Conservation (phyloP, 805 yeast species). For the Saccharomycopsis sp. region DNA sequence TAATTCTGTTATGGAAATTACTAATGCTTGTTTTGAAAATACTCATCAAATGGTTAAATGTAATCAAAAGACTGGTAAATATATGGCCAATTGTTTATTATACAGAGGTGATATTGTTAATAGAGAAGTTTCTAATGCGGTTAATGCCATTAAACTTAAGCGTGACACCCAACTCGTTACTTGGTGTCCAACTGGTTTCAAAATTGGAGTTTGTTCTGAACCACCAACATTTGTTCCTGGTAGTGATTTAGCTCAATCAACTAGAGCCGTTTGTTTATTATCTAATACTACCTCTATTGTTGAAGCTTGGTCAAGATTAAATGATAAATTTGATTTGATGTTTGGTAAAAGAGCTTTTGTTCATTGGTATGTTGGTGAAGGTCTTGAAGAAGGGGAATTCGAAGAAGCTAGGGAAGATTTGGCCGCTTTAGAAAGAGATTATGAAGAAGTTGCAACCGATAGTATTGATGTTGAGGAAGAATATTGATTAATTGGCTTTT, state of each 20-base stretch:
- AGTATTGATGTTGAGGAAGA: constrained; percentile 25
- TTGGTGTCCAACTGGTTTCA: constrained; percentile 99
- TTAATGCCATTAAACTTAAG: constrained; percentile 85
- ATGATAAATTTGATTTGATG: constrained; percentile 94
- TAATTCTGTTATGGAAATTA: constrained; percentile 88
- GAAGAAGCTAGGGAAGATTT: constrained; percentile 97
- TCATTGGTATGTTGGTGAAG: constrained; percentile 99
- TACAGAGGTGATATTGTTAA: constrained; percentile 98
- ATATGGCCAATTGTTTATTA: constrained; percentile 96
- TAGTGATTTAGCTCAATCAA: constrained; percentile 83
- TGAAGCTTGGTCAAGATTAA: constrained; percentile 97
- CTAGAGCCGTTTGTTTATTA: constrained; percentile 96
- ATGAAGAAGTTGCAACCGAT: constrained; percentile 91
- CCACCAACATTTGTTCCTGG: constrained; percentile 88
- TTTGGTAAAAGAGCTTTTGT: constrained; percentile 98
- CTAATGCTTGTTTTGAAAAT: constrained; percentile 97
- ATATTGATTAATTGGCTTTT: not conserved
- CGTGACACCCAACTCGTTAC: constrained; percentile 95
- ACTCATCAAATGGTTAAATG: constrained; percentile 98
- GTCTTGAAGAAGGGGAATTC: constrained; percentile 99
- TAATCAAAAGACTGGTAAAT: constrained; percentile 93
- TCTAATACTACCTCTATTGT: constrained; percentile 97
- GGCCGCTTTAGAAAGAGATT: constrained; percentile 95
- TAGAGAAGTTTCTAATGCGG: constrained; percentile 97
- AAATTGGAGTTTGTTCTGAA: constrained; percentile 97